Base-by-base conservation (phyloP, 139 green algal species). In the Chlorella vulgaris region DNA sequence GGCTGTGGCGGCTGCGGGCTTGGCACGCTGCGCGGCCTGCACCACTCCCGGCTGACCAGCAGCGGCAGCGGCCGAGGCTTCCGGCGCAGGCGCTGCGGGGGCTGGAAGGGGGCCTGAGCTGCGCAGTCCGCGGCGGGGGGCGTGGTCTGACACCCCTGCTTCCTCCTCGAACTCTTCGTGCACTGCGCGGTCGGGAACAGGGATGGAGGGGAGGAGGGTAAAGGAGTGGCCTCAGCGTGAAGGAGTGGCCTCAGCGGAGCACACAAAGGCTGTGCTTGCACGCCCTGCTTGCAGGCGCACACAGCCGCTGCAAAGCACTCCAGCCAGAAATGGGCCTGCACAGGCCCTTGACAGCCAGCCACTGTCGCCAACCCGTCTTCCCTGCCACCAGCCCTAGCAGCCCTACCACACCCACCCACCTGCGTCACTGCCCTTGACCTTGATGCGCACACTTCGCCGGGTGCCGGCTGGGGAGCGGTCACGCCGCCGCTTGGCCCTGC, bases 391-490 rank as follows among this genome's bases (percentile, higher is more conserved):
- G 15, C 47, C 47, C 47, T 24, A 58, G 47, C 47, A n/a, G n/a
- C n/a, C n/a, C n/a, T n/a, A n/a, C n/a, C n/a, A n/a, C n/a, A n/a
- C n/a, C n/a, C n/a, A 47, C 73, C 38, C 35, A 68, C 73, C 73
- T 8, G 62, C 33, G 19, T 79, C 73, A 26, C 67, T 79, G 35
- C 42, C 73, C 21, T 60, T 60, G 36, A 40, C 73, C 53, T 79
- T 79, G 73, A 79, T 79, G 73, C 73, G 73, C 24, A 28, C 19
- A 28, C 73, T 79, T 50, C 73, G 73, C 10, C 73, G 73, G 3
- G 73, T 53, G 10, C 73, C 53, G 8, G 73, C 35, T 6, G 73
- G 73, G 22, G 73, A 51, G 35, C 22, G 73, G 40, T 53, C 73
- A 3, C 73, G 53, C 53, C 53, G 53, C 35, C 73, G 73, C 73